A percentile compares a stretch with the other conserved stretches of the same genome.
Conservation (phyloP, 305 asterid species). For the Fraxinus nigra region DNA sequence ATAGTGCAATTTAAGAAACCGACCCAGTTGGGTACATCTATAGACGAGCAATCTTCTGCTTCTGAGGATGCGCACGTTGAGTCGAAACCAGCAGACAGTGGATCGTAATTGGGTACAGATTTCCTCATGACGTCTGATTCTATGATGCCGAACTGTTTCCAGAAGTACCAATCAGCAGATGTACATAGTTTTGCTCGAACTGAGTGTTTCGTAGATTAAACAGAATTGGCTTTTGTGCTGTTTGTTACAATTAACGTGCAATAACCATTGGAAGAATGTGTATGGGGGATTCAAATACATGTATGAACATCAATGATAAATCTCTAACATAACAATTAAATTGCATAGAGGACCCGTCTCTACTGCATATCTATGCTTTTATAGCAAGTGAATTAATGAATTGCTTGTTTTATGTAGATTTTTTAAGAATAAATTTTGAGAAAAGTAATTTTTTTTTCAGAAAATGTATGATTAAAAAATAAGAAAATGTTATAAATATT, state of each 20-base stretch:
- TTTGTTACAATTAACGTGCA: too few species aligned
- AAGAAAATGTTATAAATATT: background rate
- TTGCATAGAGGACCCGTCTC: background rate
- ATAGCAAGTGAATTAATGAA: background rate
- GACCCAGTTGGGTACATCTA: conserved; percentile 27
- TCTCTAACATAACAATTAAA: background rate
- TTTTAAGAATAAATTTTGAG: background rate
- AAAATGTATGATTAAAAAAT: too few species aligned
- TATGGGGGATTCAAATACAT: background rate
- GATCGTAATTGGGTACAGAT: conserved; percentile 2
- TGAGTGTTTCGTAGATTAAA: background rate
- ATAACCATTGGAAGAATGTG: background rate
- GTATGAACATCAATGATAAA: background rate
- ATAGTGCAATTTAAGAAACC: conserved; percentile 73
- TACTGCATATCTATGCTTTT: background rate
- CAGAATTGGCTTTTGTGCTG: background rate
- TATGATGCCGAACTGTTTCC: background rate
- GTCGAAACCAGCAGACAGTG: conserved; percentile 26
- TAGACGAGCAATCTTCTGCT: conserved; percentile 31
- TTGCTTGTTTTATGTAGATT: background rate
- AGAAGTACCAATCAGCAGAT: background rate
- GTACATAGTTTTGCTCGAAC: background rate
- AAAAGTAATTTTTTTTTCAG: too few species aligned
- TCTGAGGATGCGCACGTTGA: conserved; percentile 27
- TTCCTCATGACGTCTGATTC: background rate